Conservation (phyloP, 139 green algal species). For the Cymbomonas tetramitiformis region DNA sequence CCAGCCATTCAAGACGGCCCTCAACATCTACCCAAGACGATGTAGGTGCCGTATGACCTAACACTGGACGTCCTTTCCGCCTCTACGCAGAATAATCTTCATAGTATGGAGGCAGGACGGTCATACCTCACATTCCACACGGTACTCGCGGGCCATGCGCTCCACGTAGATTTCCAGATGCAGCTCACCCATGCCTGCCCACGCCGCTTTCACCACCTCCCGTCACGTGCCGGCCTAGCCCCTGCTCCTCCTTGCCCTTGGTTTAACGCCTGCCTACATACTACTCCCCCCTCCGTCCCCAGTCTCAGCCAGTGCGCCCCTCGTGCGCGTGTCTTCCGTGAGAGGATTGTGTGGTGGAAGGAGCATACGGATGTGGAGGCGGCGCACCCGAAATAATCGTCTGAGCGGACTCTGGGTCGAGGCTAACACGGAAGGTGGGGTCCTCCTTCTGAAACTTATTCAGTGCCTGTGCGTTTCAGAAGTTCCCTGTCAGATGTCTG, state of each 20-base stretch:
- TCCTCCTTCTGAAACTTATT: slow-evolving; percentile 83
- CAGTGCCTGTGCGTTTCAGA: slow-evolving; percentile 43
- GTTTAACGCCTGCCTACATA: too few relatives aligned
- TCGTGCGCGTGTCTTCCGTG: too few relatives aligned
- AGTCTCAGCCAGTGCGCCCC: too few relatives aligned
- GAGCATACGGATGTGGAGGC: too few relatives aligned
- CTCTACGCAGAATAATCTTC: too few relatives aligned
- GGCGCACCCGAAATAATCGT: slow-evolving; percentile 79
- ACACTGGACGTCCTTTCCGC: slow-evolving; percentile 19
- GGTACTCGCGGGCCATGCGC: slow-evolving; percentile 93
- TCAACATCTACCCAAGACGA: too few relatives aligned
- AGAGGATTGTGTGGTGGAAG: too few relatives aligned
- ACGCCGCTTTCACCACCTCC: too few relatives aligned
- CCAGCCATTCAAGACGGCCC: too few relatives aligned
- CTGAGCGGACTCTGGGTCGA: slow-evolving; percentile 35
- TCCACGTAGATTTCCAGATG: slow-evolving; percentile 97
- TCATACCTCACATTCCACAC: slow-evolving; percentile 41
- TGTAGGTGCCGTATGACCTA: background rate
- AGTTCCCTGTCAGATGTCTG: slow-evolving; percentile 13
- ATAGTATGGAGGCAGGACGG: background rate
- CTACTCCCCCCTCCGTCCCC: too few relatives aligned
- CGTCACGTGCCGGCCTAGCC: too few relatives aligned
- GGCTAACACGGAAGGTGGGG: slow-evolving; percentile 82
- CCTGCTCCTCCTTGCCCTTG: too few relatives aligned
- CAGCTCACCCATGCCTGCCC: slow-evolving; percentile 95